phyloP scores from a whole-genome alignment of 2,329 filamentous ascomycete species.

The Ophiostoma novo-ulmi region DNA sequence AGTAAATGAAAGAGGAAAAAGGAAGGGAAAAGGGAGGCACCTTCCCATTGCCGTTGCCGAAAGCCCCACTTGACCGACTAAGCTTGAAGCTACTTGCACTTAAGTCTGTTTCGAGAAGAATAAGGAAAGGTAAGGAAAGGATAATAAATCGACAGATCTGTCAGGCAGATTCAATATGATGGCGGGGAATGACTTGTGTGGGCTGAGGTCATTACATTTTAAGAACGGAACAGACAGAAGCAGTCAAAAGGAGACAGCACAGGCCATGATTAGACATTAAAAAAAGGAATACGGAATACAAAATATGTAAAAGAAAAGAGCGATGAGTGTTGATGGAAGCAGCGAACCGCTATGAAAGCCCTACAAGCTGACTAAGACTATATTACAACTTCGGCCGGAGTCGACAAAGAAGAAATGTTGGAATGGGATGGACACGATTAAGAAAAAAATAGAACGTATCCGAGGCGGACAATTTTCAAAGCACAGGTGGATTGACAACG shows the following conservation, averaged over 20 bases:
- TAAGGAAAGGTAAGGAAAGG: neutral
- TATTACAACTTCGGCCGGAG: neutral
- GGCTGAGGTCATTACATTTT: too few relatives aligned
- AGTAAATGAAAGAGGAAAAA: neutral
- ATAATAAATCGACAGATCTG: constrained; percentile 1
- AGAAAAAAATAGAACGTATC: neutral
- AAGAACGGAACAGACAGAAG: too few relatives aligned
- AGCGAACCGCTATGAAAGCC: neutral
- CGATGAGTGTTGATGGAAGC: neutral
- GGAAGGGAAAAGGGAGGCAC: neutral
- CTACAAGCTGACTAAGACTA: neutral
- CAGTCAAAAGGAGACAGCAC: too few relatives aligned
- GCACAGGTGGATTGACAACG: neutral
- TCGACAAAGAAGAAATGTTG: neutral
- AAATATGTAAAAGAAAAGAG: neutral
- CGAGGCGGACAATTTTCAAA: neutral
- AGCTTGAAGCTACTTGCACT: constrained; percentile 6
- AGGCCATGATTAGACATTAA: neutral
- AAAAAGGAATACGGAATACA: neutral
- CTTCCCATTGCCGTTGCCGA: constrained; percentile 1
- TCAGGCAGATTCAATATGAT: neutral
- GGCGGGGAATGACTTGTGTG: neutral
- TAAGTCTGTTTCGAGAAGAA: neutral
- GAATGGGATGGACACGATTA: neutral
- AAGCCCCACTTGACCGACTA: neutral